Percentiles rank a stretch among this genome's conserved stretches.
Evolutionary conservation across 805 yeast species (phyloP).

Genomic region (Candida incommunis): DNA sequence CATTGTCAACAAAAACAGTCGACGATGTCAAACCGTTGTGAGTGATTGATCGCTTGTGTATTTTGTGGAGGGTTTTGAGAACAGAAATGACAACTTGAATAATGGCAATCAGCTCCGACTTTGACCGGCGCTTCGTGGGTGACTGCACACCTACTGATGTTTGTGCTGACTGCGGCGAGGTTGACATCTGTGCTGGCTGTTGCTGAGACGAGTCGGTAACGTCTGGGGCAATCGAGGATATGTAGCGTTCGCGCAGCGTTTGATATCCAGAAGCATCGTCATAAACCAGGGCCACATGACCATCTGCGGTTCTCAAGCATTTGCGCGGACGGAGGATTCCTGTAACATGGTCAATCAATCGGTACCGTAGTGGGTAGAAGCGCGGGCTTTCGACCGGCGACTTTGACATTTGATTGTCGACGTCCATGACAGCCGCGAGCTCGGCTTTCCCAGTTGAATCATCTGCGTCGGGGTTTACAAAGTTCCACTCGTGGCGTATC

Average conservation of each 20-base stretch:
- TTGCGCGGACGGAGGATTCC: conserved; percentile 12
- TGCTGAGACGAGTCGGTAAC: conserved; percentile 1
- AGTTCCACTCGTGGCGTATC: conserved; percentile 14
- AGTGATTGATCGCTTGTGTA: conserved; percentile 30
- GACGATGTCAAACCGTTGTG: conserved; percentile 33
- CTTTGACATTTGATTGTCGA: neutral
- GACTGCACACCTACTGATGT: neutral
- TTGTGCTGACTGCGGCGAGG: neutral
- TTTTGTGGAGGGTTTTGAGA: conserved; percentile 14
- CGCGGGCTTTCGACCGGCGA: conserved; percentile 1
- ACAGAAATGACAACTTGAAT: conserved; percentile 14
- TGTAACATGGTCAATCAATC: conserved; percentile 6
- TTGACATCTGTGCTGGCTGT: neutral
- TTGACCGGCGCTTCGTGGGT: conserved; percentile 3
- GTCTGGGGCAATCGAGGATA: neutral
- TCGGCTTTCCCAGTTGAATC: neutral
- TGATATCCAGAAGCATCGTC: conserved; percentile 9
- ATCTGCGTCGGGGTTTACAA: conserved; percentile 4
- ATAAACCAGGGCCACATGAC: conserved; percentile 11
- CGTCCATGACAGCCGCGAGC: neutral
- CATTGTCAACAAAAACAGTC: conserved; percentile 25
- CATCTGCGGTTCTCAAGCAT: conserved; percentile 8
- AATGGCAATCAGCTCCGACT: conserved; percentile 13
- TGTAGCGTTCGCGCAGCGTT: conserved; percentile 11
- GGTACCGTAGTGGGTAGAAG: neutral